phyloP scores from a whole-genome alignment of 1,284 basidiomycete genomes.

The Moniliophthora roreri region DNA sequence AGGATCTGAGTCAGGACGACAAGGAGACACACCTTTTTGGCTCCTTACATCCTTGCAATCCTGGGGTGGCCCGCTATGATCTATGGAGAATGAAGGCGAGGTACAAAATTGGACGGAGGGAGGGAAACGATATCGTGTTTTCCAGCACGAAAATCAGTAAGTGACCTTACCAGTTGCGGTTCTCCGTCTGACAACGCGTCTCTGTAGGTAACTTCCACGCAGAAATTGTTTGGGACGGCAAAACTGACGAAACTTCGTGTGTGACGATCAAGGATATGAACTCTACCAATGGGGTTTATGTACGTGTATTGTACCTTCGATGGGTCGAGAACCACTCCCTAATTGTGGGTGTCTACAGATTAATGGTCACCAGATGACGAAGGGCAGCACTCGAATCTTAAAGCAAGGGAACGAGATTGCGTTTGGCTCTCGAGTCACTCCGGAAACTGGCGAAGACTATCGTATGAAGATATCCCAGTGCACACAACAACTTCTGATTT shows the following conservation, averaged over 20 bases:
- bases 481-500: constrained; percentile 13
- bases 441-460: constrained; percentile 50
- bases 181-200: background rate
- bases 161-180: constrained; percentile 30
- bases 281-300: constrained; percentile 87
- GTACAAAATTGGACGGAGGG: constrained; percentile 56
- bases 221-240: constrained; percentile 65
- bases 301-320: constrained; percentile 38
- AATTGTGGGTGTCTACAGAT: constrained; percentile 45
- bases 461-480: constrained; percentile 34
- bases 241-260: constrained; percentile 45
- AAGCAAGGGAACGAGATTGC: constrained; percentile 82
- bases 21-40: constrained; percentile 63
- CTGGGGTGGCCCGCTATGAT: constrained; percentile 51
- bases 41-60: constrained; percentile 60
- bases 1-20: constrained; percentile 20
- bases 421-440: constrained; percentile 62
- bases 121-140: constrained; percentile 54
- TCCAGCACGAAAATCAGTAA: constrained; percentile 73
- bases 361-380: constrained; percentile 67
- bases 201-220: constrained; percentile 65
- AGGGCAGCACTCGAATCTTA: constrained; percentile 55
- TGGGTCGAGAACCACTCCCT: background rate
- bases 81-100: constrained; percentile 50
- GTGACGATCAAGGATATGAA: constrained; percentile 64